Percentiles rank a stretch among this genome's conserved stretches.
Evolutionary conservation across 148 eudicot species (phyloP).

Genomic region (Chenopodium formosanum): DNA sequence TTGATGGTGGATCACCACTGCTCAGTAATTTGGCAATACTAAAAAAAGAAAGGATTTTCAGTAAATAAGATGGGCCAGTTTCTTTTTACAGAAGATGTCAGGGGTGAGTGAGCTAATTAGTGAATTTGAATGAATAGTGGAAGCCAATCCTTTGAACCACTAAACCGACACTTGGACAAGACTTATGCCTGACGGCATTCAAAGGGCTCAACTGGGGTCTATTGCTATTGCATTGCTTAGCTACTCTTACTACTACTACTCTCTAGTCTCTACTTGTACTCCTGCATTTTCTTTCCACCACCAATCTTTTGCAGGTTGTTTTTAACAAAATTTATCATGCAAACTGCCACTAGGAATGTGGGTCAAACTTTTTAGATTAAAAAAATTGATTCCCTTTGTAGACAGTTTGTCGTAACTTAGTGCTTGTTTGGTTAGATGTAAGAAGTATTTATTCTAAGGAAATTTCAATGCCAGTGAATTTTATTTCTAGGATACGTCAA

Average conservation of each 20-base stretch:
- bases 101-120: conserved; percentile 3
- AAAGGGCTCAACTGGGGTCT: conserved; percentile 15
- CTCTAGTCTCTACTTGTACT: background rate
- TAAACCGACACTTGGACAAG: conserved; percentile 26
- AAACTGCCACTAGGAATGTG: too few relatives aligned
- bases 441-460: too few relatives aligned
- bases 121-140: conserved; percentile 18
- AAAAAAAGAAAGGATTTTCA: conserved; percentile 9
- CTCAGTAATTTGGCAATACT: conserved; percentile 1
- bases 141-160: conserved; percentile 12
- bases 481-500: too few relatives aligned
- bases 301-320: too few relatives aligned
- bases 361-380: too few relatives aligned
- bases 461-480: too few relatives aligned
- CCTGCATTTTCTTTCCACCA: background rate
- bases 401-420: too few relatives aligned
- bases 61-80: conserved; percentile 23
- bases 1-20: conserved; percentile 29
- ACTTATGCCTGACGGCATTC: conserved; percentile 25
- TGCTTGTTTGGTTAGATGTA: too few relatives aligned
- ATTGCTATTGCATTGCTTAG: background rate
- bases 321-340: too few relatives aligned
- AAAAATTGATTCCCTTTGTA: too few relatives aligned
- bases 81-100: conserved; percentile 27
- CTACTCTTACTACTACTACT: background rate